A percentile compares a stretch with the other conserved stretches of the same genome.
phyloP scores from a whole-genome alignment of 441 rosid genomes.

The Omphalea diandra region DNA sequence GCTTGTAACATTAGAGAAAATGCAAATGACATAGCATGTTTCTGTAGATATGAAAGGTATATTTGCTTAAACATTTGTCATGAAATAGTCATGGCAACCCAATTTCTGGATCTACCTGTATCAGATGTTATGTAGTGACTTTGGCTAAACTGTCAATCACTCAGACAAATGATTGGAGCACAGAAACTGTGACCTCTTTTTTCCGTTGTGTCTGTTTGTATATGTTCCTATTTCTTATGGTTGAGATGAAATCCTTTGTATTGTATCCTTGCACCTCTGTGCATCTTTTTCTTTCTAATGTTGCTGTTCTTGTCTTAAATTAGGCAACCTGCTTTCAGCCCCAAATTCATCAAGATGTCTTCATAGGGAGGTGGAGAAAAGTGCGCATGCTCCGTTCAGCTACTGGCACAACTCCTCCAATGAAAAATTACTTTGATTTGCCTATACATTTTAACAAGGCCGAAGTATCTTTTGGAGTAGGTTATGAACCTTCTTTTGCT shows the following conservation, averaged over 20 bases:
- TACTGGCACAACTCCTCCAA: slow-evolving; percentile 96
- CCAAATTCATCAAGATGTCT: slow-evolving; percentile 88
- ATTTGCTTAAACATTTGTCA: too few relatives aligned
- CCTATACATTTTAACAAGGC: slow-evolving; percentile 77
- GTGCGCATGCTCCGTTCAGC: slow-evolving; percentile 93
- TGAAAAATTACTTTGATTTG: slow-evolving; percentile 88
- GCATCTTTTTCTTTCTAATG: slow-evolving; percentile 3
- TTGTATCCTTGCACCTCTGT: slow-evolving; percentile 7
- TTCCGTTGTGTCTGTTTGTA: background rate
- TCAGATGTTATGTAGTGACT: background rate
- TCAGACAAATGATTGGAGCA: background rate
- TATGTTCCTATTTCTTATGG: background rate
- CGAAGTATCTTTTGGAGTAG: slow-evolving; percentile 88
- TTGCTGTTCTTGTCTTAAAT: slow-evolving; percentile 33
- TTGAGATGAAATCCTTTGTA: background rate
- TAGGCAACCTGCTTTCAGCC: slow-evolving; percentile 99
- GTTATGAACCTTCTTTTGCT: slow-evolving; percentile 95
- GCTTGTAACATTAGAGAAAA: background rate
- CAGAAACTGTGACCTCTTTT: background rate
- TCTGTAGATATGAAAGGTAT: background rate
- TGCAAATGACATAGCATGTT: too few relatives aligned
- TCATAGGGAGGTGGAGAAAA: slow-evolving; percentile 97
- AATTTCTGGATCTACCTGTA: background rate
- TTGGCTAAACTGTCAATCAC: background rate
- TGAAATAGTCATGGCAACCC: background rate